phyloP scores from a whole-genome alignment of 2,329 filamentous ascomycete species.

The Phialemoniopsis sp. region DNA sequence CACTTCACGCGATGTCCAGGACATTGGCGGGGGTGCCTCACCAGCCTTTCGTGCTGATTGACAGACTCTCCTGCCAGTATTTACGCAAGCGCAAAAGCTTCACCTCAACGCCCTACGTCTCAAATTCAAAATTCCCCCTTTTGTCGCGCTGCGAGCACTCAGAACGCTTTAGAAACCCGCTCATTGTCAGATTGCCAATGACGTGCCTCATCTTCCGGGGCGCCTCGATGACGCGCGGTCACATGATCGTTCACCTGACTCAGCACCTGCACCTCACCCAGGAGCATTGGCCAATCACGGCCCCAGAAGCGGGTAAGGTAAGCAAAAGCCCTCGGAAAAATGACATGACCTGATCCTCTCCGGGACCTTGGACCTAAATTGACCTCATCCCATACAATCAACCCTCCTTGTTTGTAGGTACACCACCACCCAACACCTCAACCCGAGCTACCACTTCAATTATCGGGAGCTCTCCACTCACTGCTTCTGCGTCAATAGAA shows the following conservation, averaged over 20 bases:
- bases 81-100: too few species aligned
- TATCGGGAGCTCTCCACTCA: background rate
- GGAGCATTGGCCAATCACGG: too few species aligned
- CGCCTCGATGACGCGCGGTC: slow-evolving; percentile 17
- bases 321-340: too few species aligned
- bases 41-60: background rate
- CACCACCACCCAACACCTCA: slow-evolving; percentile 2
- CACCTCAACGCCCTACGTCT: too few species aligned
- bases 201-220: slow-evolving; percentile 17
- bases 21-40: background rate
- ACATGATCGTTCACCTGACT: slow-evolving; percentile 17
- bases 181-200: too few species aligned
- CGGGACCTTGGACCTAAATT: slow-evolving; percentile 5
- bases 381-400: slow-evolving; percentile 1
- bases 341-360: slow-evolving; percentile 1
- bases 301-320: too few species aligned
- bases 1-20: too few species aligned
- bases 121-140: too few species aligned
- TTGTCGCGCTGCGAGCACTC: too few species aligned
- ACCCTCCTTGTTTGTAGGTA: slow-evolving; percentile 3
- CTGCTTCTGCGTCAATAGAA: too few species aligned
- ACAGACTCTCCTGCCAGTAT: too few species aligned
- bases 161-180: too few species aligned
- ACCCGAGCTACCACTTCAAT: background rate
- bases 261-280: slow-evolving; percentile 18